A percentile compares a stretch with the other conserved stretches of the same genome.
These are phyloP conservation scores for Macrophomina pseudophaseolina DNA, from an alignment of 2,329 filamentous ascomycete genomes.

Conservation along the genomic window DNA sequence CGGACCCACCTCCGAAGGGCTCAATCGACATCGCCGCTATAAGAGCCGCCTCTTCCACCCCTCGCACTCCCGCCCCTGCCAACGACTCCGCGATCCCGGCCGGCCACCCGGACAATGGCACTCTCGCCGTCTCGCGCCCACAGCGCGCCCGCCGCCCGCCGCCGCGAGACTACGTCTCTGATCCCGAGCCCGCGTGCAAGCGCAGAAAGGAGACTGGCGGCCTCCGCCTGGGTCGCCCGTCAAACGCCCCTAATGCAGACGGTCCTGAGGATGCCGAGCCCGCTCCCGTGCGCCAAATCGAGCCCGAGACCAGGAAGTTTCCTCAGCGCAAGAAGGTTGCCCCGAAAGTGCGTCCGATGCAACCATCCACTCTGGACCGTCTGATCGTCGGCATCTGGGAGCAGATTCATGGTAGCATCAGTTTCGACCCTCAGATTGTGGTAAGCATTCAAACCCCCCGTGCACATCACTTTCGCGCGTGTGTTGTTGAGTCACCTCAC, in stretches of 20 bases:
- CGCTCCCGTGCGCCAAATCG: slow-evolving; percentile 34
- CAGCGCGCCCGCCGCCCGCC: slow-evolving; percentile 13
- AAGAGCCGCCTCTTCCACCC: slow-evolving; percentile 10
- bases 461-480: too few species aligned
- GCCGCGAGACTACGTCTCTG: slow-evolving; percentile 10
- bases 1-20: neutral
- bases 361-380: slow-evolving; percentile 56
- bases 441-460: slow-evolving; percentile 29
- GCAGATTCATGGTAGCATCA: slow-evolving; percentile 51
- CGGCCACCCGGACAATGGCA: neutral
- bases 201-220: slow-evolving; percentile 22
- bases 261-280: neutral
- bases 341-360: slow-evolving; percentile 48
- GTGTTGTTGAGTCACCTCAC: too few species aligned
- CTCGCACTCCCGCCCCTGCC: neutral
- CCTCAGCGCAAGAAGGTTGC: slow-evolving; percentile 41
- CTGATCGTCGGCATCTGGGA: slow-evolving; percentile 58
- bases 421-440: slow-evolving; percentile 45
- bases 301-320: slow-evolving; percentile 38
- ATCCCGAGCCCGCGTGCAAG: slow-evolving; percentile 12
- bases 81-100: neutral
- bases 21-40: slow-evolving; percentile 19
- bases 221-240: slow-evolving; percentile 6
- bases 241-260: neutral
- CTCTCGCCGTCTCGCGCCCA: neutral